phyloP scores from a whole-genome alignment of 2,329 filamentous ascomycete species.

The Shiraia sp. region DNA sequence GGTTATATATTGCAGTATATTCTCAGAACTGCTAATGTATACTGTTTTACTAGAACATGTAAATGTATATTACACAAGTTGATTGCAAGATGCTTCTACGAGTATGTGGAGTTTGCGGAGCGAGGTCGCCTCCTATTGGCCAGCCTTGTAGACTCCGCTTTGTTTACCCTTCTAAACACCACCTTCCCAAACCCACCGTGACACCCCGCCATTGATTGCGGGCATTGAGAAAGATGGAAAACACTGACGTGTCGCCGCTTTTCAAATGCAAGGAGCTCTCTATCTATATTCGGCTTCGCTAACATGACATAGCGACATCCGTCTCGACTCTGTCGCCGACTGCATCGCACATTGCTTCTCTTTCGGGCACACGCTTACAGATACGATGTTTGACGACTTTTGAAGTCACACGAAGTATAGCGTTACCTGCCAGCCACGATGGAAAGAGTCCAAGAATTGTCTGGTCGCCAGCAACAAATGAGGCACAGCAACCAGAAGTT shows the following conservation, averaged over 20 bases:
- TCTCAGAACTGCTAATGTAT: background rate
- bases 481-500: conserved; percentile 5
- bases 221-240: conserved; percentile 29
- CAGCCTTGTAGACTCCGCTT: conserved; percentile 8
- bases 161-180: conserved; percentile 38
- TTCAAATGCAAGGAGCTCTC: conserved; percentile 30
- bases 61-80: too few species aligned
- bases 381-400: conserved; percentile 44
- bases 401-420: conserved; percentile 41
- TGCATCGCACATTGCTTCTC: conserved; percentile 44
- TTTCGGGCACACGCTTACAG: conserved; percentile 44
- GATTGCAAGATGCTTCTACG: too few species aligned
- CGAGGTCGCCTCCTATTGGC: conserved; percentile 22
- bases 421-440: conserved; percentile 37
- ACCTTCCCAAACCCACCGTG: conserved; percentile 7
- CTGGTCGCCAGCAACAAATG: conserved; percentile 40
- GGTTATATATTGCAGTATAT: conserved; percentile 15
- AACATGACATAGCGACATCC: conserved; percentile 30
- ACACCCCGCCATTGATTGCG: too few species aligned
- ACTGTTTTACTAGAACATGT: too few species aligned
- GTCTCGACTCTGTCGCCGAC: conserved; percentile 45
- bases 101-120: background rate
- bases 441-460: conserved; percentile 34
- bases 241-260: conserved; percentile 32
- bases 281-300: background rate